phyloP scores from a whole-genome alignment of 176 grass and related monocot genomes.

The Aegilops bicornis region DNA sequence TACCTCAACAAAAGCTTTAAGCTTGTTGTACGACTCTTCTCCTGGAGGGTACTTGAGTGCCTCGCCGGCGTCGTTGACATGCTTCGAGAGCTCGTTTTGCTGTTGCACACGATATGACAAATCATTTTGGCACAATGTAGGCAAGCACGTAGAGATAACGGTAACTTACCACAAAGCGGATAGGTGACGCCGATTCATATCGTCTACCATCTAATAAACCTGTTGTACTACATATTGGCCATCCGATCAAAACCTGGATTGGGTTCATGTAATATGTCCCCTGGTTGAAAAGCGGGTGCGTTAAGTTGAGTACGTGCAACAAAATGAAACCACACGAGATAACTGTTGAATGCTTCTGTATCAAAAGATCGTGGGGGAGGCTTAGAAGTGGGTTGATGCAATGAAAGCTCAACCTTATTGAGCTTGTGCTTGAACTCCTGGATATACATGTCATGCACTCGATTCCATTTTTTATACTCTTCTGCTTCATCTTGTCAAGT shows the following conservation, averaged over 20 bases:
- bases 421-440: background rate
- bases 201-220: background rate
- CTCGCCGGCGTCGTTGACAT: too few relatives aligned
- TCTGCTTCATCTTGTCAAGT: too few relatives aligned
- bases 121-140: too few relatives aligned
- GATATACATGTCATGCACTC: too few relatives aligned
- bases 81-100: too few relatives aligned
- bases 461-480: too few relatives aligned
- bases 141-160: too few relatives aligned
- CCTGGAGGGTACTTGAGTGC: too few relatives aligned
- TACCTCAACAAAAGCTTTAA: too few relatives aligned
- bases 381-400: background rate
- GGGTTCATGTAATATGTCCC: background rate
- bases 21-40: too few relatives aligned
- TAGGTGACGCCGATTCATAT: background rate
- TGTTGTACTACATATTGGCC: background rate
- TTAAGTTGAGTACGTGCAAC: background rate
- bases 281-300: background rate
- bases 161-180: background rate
- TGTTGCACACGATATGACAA: background rate
- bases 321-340: background rate
- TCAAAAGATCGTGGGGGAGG: too few relatives aligned
- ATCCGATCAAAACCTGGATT: background rate
- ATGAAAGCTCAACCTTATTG: background rate
- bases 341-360: background rate